Evolutionary conservation across 495 filamentous ascomycete genomes (phyloP), one percentile per base, ranked within the genome.

Genomic region (Glonium stellatum): DNA sequence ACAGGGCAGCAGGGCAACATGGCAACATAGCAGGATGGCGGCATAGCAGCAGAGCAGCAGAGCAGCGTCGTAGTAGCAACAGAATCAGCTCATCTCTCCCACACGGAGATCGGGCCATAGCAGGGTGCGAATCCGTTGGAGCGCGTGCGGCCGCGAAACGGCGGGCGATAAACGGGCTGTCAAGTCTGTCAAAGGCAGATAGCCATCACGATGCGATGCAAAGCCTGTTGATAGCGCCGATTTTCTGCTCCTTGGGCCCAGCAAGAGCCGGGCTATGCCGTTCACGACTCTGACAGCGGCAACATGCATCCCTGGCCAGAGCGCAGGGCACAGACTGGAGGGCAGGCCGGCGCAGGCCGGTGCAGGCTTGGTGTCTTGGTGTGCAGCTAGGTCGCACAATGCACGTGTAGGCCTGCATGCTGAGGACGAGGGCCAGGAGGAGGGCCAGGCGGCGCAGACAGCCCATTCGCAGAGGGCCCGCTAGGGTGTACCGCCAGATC

Each of bases 331-430:
- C 48, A 23, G 48, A 51, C 25, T 18, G 48, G 25, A 23, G 39
- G 4, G 39, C 39, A 44, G 18, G 27, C 10, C n/a, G n/a, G n/a
- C n/a, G n/a, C n/a, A n/a, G n/a, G n/a, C n/a, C n/a, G n/a, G n/a
- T n/a, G n/a, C n/a, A n/a, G n/a, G n/a, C n/a, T n/a, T n/a, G n/a
- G n/a, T n/a, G n/a, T n/a, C n/a, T n/a, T n/a, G n/a, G n/a, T n/a
- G n/a, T n/a, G n/a, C n/a, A n/a, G n/a, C n/a, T n/a, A n/a, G 39
- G 48, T 51, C n/a, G 48, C 48, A 31, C 48, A 51, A 31, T 51
- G 13, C 48, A 51, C 48, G 48, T 51, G 48, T 51, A 22, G 27
- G 27, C 6, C 27, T 31, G 27, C 27, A 31, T n/a, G 6, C 19
- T 22, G 48, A 51, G 21, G 48, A 5, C 3, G 47, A 11, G 23